Conservation (phyloP, 202 grass and related monocot species). For the Panicum hallii region DNA sequence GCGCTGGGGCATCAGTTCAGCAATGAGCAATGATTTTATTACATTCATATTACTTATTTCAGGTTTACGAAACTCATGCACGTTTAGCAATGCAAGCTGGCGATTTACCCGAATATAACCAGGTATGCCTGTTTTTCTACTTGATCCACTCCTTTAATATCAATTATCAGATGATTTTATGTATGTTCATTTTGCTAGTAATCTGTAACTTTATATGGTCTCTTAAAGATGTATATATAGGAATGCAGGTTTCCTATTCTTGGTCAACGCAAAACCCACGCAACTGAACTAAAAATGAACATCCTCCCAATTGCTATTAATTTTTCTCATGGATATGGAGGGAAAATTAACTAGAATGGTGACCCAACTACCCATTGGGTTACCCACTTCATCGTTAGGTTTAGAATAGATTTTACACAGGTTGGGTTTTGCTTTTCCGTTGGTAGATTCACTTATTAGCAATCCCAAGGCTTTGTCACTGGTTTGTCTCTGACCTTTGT, state of each 20-base stretch:
- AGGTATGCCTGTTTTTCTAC: slow-evolving; percentile 57
- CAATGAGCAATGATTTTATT: neutral
- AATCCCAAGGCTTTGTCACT: neutral
- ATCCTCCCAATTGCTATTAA: neutral
- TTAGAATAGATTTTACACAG: neutral
- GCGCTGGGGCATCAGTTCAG: neutral
- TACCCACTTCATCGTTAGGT: neutral
- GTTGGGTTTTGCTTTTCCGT: slow-evolving; percentile 1
- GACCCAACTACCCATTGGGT: neutral
- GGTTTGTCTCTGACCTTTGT: neutral
- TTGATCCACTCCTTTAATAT: slow-evolving; percentile 11
- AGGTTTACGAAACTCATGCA: slow-evolving; percentile 99
- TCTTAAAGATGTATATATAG: neutral
- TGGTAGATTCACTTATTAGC: slow-evolving; percentile 6
- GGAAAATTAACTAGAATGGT: neutral
- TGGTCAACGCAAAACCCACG: neutral
- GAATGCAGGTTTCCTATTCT: neutral
- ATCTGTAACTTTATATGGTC: neutral
- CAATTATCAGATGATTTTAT: slow-evolving; percentile 26
- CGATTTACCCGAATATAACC: slow-evolving; percentile 91
- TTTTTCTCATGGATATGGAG: neutral
- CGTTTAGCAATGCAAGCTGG: slow-evolving; percentile 86
- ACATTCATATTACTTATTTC: slow-evolving; percentile 51
- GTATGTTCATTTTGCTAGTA: slow-evolving; percentile 27
- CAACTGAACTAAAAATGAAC: neutral